Evolutionary conservation across 768 basidiomycete species (phyloP).

Genomic region (Leccinellum luteum): DNA sequence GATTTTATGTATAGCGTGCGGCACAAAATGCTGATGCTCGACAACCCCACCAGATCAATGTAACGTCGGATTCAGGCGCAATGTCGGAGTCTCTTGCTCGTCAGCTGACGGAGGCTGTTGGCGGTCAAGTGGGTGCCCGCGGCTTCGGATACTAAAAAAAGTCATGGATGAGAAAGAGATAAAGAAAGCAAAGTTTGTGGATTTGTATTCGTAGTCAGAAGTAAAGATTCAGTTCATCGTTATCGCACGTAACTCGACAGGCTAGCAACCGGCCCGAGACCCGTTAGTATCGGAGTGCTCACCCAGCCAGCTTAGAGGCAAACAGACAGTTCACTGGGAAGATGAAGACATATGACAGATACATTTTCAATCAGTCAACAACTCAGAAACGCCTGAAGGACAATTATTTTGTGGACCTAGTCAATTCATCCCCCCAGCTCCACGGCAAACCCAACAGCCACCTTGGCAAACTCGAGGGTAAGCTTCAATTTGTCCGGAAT

Average conservation of each 20-base stretch:
- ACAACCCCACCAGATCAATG: slow-evolving; percentile 43
- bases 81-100: slow-evolving; percentile 36
- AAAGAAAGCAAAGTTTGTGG: background rate
- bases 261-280: background rate
- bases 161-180: background rate
- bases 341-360: too few species aligned
- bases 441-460: slow-evolving; percentile 54
- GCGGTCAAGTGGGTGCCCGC: slow-evolving; percentile 7
- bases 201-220: background rate
- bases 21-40: background rate
- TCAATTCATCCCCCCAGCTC: slow-evolving; percentile 37
- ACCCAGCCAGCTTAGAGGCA: too few species aligned
- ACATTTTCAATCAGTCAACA: background rate
- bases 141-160: slow-evolving; percentile 12
- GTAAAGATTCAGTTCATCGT: background rate
- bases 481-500: slow-evolving; percentile 28
- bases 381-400: too few species aligned
- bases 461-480: slow-evolving; percentile 60
- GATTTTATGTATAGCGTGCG: background rate
- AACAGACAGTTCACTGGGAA: too few species aligned
- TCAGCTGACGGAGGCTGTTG: slow-evolving; percentile 22
- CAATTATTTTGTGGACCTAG: background rate
- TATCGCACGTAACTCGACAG: background rate
- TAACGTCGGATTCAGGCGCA: slow-evolving; percentile 43
- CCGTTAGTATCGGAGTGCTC: too few species aligned